These are phyloP conservation scores for Thinopyrum elongatum DNA, from an alignment of 176 grass and related monocot genomes.

Conservation along the genomic window DNA sequence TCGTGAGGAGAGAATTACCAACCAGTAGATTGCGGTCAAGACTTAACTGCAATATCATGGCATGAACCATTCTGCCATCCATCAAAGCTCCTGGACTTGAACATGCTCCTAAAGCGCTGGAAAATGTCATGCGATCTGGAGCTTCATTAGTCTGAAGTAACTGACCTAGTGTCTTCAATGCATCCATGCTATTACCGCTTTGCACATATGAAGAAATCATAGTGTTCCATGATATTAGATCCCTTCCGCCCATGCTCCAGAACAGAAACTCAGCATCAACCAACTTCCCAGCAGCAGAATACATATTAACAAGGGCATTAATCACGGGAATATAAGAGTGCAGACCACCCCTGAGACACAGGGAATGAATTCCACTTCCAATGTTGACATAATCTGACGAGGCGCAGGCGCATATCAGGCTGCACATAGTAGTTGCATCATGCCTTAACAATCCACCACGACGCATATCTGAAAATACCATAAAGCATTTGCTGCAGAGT, in stretches of 20 bases:
- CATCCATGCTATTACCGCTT: constrained; percentile 26
- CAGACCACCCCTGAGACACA: constrained; percentile 35
- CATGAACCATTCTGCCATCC: constrained; percentile 71
- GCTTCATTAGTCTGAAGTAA: constrained; percentile 45
- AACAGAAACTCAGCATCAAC: constrained; percentile 54
- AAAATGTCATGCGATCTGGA: constrained; percentile 70
- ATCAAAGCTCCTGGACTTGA: constrained; percentile 43
- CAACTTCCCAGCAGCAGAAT: constrained; percentile 43
- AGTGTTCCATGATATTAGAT: constrained; percentile 84
- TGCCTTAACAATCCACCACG: not conserved
- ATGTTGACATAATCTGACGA: constrained; percentile 35
- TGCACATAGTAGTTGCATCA: constrained; percentile 29
- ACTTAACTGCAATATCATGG: constrained; percentile 45
- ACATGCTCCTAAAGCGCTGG: constrained; percentile 65
- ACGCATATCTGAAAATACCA: constrained; percentile 51
- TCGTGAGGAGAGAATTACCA: constrained; percentile 60
- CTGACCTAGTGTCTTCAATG: constrained; percentile 37
- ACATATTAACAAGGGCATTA: constrained; percentile 50
- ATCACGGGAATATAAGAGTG: constrained; percentile 7
- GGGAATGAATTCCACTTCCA: constrained; percentile 58
- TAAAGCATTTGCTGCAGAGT: constrained; percentile 40
- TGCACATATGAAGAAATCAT: constrained; percentile 71
- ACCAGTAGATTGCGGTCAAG: constrained; percentile 50
- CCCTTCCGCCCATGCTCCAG: constrained; percentile 51
- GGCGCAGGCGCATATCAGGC: constrained; percentile 34